Evolutionary conservation across 2,329 filamentous ascomycete genomes (phyloP).

Genomic region (Myriosclerotinia duriaeana): DNA sequence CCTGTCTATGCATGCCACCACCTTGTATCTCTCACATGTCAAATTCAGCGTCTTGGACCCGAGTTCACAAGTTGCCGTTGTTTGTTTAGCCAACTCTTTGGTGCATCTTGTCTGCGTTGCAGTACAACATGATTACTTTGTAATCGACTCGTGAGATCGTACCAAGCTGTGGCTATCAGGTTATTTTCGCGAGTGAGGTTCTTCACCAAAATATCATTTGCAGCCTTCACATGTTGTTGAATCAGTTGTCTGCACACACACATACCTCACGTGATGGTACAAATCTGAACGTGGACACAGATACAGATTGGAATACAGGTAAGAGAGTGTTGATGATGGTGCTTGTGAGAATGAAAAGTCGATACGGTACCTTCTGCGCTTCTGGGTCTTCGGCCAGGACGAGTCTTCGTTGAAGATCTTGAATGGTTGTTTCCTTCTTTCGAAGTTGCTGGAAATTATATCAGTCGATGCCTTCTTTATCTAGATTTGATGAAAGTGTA

Average conservation of each 20-base stretch:
- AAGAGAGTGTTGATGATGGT: conserved; percentile 16
- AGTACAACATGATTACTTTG: conserved; percentile 82
- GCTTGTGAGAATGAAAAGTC: conserved; percentile 26
- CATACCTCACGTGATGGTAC: conserved; percentile 21
- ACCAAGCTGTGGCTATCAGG: conserved; percentile 82
- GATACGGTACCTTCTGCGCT: conserved; percentile 38
- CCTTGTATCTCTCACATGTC: not conserved
- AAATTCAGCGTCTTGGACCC: conserved; percentile 34
- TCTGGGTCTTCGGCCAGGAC: conserved; percentile 35
- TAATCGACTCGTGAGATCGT: conserved; percentile 73
- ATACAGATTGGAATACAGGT: conserved; percentile 21
- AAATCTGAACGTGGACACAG: conserved; percentile 11
- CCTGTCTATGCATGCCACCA: not conserved
- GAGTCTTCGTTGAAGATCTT: conserved; percentile 37
- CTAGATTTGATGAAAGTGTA: not conserved
- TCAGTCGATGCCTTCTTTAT: conserved; percentile 30
- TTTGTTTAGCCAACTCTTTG: conserved; percentile 81
- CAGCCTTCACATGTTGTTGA: conserved; percentile 33
- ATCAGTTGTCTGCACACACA: conserved; percentile 24
- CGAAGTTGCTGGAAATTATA: conserved; percentile 34
- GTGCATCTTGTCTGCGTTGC: conserved; percentile 70
- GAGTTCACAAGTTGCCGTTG: conserved; percentile 69
- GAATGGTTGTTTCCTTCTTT: conserved; percentile 35
- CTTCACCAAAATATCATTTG: conserved; percentile 41
- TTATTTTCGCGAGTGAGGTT: conserved; percentile 75